Base-by-base conservation (phyloP, 495 filamentous ascomycete genomes). In the Penicillium parvum region DNA sequence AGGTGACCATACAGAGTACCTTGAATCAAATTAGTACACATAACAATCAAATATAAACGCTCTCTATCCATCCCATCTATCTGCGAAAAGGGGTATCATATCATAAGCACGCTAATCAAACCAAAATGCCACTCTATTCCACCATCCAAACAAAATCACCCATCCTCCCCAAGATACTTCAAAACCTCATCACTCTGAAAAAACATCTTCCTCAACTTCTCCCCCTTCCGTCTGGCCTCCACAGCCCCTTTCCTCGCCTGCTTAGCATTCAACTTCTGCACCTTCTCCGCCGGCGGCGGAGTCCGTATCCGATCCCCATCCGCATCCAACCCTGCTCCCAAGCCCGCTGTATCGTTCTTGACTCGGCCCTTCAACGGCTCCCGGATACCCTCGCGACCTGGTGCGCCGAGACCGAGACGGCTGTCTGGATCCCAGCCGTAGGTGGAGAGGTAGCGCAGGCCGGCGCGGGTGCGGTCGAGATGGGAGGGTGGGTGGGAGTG, bases 401-500 rank as follows among this genome's bases (percentile, higher is more conserved):
- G 47, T 14, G 73, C 73, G 0, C 90, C 90, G 0, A 97, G 73
- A 0, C 90, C 90, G 5, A 66, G 53, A 16, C 88, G 66, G 25
- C 78, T 74, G 64, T 97, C 90, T 0, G 86, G 89, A 59, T 96
- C 86, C 86, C 88, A 97, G 26, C 91, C 90, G 49, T 88, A 82
- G 1, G 80, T 72, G 21, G 82, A 74, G 3, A 97, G 78, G 36
- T 86, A 82, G 40, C 76, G 73, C 6, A 97, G 71, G 0, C 90
- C 90, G 61, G 80, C 79, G 25, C 85, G 76, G 2, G 72, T 74
- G n/a, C 90, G 83, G 60, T 95, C 85, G 2, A 95, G 65, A 41
- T 85, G 76, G 0, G 89, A 95, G 2, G 91, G 91, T 1, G 90
- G 88, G 52, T 90, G 79, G 0, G 88, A 90, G 55, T 95, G 88